phyloP scores from a whole-genome alignment of 306 rosid species.

The Boehmeria nivea region DNA sequence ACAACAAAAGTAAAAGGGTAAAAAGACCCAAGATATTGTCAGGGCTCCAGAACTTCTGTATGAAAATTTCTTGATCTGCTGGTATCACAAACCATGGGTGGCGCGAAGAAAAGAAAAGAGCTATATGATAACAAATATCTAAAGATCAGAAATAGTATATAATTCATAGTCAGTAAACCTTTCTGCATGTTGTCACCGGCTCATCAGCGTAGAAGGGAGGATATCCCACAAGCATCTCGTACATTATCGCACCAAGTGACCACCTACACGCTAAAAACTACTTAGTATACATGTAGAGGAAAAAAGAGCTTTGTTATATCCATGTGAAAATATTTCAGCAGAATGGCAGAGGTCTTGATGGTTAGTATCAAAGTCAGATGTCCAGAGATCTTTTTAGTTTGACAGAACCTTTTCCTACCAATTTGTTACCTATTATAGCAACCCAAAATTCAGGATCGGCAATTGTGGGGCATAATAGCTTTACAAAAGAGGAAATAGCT shows the following conservation, averaged over 20 bases:
- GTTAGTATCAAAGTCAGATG: too few species aligned
- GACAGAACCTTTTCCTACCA: too few species aligned
- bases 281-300: background rate
- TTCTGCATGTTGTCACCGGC: conserved; percentile 91
- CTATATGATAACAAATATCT: background rate
- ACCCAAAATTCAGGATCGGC: too few species aligned
- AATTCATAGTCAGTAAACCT: conserved; percentile 36
- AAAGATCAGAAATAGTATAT: background rate
- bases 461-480: too few species aligned
- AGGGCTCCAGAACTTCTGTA: too few species aligned
- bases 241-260: conserved; percentile 97
- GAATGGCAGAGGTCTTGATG: background rate
- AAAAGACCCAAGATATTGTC: too few species aligned
- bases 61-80: too few species aligned
- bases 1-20: too few species aligned
- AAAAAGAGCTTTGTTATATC: background rate
- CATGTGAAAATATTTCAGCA: background rate
- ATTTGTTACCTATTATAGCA: too few species aligned
- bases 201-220: conserved; percentile 95
- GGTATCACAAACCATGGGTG: background rate
- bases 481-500: too few species aligned
- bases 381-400: too few species aligned
- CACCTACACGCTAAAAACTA: conserved; percentile 60
- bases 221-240: conserved; percentile 94
- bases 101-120: conserved; percentile 5